Evolutionary conservation across 129 eudicot species (phyloP).

Genomic region (Ambrosia artemisiifolia): DNA sequence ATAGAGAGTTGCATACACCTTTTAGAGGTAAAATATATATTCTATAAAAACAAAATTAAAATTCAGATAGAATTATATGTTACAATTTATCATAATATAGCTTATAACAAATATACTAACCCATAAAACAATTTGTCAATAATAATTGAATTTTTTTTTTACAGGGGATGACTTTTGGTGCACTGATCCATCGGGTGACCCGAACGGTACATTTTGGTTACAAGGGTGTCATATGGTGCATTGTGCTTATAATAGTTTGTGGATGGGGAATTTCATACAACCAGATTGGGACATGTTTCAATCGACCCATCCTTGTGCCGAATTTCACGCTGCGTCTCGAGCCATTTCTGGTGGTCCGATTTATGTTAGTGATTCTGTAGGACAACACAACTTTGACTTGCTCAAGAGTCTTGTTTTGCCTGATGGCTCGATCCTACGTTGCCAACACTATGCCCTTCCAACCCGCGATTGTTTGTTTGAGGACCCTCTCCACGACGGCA

Average conservation of each 20-base stretch:
- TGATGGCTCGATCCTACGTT: constrained; percentile 74
- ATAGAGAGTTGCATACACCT: no score
- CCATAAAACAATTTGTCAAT: no score
- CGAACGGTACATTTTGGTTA: constrained; percentile 93
- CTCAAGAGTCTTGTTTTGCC: constrained; percentile 76
- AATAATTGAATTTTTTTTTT: neutral
- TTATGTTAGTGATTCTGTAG: constrained; percentile 81
- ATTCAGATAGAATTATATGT: neutral
- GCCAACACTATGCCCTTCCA: constrained; percentile 76
- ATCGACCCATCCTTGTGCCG: constrained; percentile 89
- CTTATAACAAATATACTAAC: neutral
- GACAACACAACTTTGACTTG: constrained; percentile 68
- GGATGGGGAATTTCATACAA: constrained; percentile 97
- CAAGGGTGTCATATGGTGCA: constrained; percentile 99
- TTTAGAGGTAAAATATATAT: no score
- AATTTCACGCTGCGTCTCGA: constrained; percentile 92
- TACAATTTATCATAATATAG: neutral
- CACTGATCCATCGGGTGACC: constrained; percentile 89
- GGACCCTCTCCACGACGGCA: constrained; percentile 82
- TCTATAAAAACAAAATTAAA: neutral
- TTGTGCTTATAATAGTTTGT: constrained; percentile 90
- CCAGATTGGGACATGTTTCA: constrained; percentile 99
- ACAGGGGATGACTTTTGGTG: constrained; percentile 97
- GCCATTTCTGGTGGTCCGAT: constrained; percentile 98
- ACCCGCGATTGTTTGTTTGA: constrained; percentile 80